Evolutionary conservation across 495 filamentous ascomycete genomes (phyloP).

Genomic region (Thermothielavioides terrestris): DNA sequence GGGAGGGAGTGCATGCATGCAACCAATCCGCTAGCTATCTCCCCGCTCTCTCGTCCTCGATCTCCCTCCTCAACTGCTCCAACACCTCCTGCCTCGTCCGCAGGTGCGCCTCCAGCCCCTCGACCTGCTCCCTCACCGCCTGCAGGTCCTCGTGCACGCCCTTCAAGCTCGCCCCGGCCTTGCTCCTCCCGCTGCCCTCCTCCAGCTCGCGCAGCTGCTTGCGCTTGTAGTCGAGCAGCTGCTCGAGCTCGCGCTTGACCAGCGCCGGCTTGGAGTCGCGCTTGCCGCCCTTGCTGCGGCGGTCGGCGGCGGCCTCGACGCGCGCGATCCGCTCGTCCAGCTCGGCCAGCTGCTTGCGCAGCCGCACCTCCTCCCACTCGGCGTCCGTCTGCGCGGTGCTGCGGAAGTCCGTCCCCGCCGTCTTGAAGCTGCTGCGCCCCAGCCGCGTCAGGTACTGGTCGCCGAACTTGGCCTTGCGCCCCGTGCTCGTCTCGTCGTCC

Average conservation of each 20-base stretch:
- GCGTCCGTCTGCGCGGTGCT: conserved; percentile 52
- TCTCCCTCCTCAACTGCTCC: conserved; percentile 46
- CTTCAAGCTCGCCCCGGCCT: conserved; percentile 50
- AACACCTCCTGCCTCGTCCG: conserved; percentile 49
- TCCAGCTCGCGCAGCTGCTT: conserved; percentile 57
- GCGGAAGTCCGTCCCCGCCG: conserved; percentile 75
- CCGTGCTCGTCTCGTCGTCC: conserved; percentile 68
- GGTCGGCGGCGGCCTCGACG: conserved; percentile 51
- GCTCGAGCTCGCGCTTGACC: conserved; percentile 87
- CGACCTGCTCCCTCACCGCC: conserved; percentile 68
- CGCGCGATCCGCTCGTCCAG: conserved; percentile 74
- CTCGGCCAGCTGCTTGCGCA: conserved; percentile 84
- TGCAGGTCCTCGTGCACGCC: conserved; percentile 60
- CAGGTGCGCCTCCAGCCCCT: conserved; percentile 58
- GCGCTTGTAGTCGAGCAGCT: conserved; percentile 75
- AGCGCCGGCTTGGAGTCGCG: conserved; percentile 67
- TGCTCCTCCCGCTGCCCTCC: conserved; percentile 64
- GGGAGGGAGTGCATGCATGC: no score
- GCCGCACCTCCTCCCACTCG: conserved; percentile 93
- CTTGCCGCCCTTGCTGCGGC: conserved; percentile 36
- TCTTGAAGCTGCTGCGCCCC: conserved; percentile 68
- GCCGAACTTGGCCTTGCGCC: conserved; percentile 89
- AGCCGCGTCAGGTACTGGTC: conserved; percentile 90
- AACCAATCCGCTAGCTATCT: conserved; percentile 20
- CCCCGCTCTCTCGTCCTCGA: conserved; percentile 56